These are phyloP conservation scores for Ceratocystis diversiconidia DNA, from an alignment of 2,329 filamentous ascomycete genomes.

Conservation along the genomic window DNA sequence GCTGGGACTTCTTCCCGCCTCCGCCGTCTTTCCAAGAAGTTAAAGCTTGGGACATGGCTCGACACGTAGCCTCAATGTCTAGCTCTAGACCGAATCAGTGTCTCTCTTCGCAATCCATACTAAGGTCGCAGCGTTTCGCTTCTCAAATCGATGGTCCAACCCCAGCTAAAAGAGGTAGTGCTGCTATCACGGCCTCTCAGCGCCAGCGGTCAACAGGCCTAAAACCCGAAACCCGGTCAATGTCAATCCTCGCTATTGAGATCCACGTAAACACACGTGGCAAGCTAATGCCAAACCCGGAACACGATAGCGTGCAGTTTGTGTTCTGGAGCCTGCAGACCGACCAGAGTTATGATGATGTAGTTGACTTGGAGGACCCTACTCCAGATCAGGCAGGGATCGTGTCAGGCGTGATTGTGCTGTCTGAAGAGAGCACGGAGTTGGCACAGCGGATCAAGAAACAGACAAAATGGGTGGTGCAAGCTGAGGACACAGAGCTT, in stretches of 20 bases:
- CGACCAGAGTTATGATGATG: slow-evolving; percentile 35
- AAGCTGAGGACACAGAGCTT: slow-evolving; percentile 65
- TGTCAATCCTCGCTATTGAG: slow-evolving; percentile 93
- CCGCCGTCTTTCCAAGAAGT: slow-evolving; percentile 64
- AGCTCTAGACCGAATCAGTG: background rate
- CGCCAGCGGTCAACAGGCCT: slow-evolving; percentile 45
- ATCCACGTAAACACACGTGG: slow-evolving; percentile 80
- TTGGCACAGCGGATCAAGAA: slow-evolving; percentile 48
- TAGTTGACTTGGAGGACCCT: slow-evolving; percentile 27
- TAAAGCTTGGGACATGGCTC: slow-evolving; percentile 38
- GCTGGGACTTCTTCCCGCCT: slow-evolving; percentile 61
- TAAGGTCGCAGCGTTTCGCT: slow-evolving; percentile 25
- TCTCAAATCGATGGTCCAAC: slow-evolving; percentile 87
- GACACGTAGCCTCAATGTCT: background rate
- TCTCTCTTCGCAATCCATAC: background rate
- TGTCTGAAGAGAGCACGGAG: slow-evolving; percentile 43
- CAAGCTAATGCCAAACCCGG: slow-evolving; percentile 71
- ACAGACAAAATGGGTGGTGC: slow-evolving; percentile 37
- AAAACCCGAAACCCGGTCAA: slow-evolving; percentile 75
- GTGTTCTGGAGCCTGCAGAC: slow-evolving; percentile 84
- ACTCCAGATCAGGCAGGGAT: slow-evolving; percentile 8
- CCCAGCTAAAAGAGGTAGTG: slow-evolving; percentile 43
- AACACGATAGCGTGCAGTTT: slow-evolving; percentile 74
- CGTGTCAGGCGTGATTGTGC: slow-evolving; percentile 56
- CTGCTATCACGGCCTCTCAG: slow-evolving; percentile 72